These are phyloP conservation scores for Polysphondylium violaceum DNA, from an alignment of 78 protist species.

Conservation along the genomic window DNA sequence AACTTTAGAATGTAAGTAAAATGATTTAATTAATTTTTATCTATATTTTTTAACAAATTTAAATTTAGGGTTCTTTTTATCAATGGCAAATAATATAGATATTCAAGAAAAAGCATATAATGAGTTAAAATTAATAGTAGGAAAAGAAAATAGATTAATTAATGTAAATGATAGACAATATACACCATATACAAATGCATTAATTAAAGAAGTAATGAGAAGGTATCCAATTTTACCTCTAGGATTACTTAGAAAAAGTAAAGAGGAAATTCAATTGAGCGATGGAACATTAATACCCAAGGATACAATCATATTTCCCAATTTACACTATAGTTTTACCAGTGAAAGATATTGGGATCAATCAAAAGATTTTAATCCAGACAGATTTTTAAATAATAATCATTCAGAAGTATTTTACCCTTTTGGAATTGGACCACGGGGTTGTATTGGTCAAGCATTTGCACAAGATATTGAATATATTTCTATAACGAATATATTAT, in stretches of 20 bases:
- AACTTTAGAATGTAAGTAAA: neutral
- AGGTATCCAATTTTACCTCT: conserved; percentile 11
- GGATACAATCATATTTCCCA: neutral
- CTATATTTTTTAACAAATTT: too few species aligned
- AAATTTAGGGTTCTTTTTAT: neutral
- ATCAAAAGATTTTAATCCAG: conserved; percentile 22
- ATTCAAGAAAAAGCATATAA: conserved; percentile 7
- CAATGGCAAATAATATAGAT: conserved; percentile 19
- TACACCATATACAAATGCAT: conserved; percentile 2
- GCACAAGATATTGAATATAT: conserved; percentile 4
- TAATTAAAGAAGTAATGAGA: conserved; percentile 16
- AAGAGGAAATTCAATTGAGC: conserved; percentile 2
- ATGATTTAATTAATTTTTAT: too few species aligned
- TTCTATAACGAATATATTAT: conserved; percentile 9
- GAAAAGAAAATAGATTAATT: neutral
- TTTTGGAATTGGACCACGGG: conserved; percentile 20
- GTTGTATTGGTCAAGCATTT: conserved; percentile 13
- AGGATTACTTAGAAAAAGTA: conserved; percentile 5
- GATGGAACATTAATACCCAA: conserved; percentile 15
- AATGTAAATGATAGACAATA: neutral
- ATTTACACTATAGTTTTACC: neutral
- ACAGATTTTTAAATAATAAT: conserved; percentile 18
- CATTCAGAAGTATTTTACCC: neutral
- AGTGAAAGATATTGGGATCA: conserved; percentile 33
- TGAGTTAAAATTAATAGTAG: neutral